phyloP scores from a whole-genome alignment of 2,329 filamentous ascomycete species.

The Fusarium goolgardi region DNA sequence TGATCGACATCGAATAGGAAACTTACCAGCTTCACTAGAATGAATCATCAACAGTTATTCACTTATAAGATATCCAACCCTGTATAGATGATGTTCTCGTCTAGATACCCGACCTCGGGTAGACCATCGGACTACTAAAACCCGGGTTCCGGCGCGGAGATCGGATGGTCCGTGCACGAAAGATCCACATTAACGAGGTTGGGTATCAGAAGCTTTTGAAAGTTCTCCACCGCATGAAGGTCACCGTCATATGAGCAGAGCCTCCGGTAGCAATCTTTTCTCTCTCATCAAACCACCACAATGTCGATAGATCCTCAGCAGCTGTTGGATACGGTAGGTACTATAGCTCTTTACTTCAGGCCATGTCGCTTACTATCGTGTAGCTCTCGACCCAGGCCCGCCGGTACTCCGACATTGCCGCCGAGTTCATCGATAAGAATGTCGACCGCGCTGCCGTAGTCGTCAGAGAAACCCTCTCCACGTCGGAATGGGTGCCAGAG shows the following conservation, averaged over 20 bases:
- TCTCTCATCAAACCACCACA: conserved; percentile 49
- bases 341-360: neutral
- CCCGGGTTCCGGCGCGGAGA: conserved; percentile 40
- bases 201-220: conserved; percentile 42
- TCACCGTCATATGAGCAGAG: conserved; percentile 48
- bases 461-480: conserved; percentile 75
- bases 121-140: conserved; percentile 25
- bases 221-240: conserved; percentile 47
- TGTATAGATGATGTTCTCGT: conserved; percentile 11
- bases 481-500: conserved; percentile 78
- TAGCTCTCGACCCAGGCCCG: conserved; percentile 72
- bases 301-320: conserved; percentile 86
- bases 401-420: conserved; percentile 76
- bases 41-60: neutral
- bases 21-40: neutral
- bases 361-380: conserved; percentile 22
- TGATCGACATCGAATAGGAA: neutral
- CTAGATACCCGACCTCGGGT: conserved; percentile 34
- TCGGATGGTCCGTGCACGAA: conserved; percentile 41
- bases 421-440: conserved; percentile 82
- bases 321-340: conserved; percentile 78
- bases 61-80: neutral
- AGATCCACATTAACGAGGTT: conserved; percentile 36
- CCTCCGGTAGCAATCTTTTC: conserved; percentile 39
- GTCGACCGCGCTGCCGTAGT: conserved; percentile 79